Base-by-base conservation (phyloP, 345 rosid genomes). In the Salix arbutifolia region DNA sequence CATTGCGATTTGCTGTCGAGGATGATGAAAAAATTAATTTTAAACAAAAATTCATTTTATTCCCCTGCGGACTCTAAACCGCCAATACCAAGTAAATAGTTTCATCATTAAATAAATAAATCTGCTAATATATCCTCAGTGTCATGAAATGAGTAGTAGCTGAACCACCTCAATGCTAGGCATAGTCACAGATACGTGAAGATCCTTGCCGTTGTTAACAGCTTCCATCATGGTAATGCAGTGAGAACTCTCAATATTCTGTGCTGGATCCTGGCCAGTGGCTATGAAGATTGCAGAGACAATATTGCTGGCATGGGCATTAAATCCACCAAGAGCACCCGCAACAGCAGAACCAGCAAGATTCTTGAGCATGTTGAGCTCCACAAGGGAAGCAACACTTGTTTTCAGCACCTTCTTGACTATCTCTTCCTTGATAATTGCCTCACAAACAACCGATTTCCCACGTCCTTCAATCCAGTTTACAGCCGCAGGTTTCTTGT, bases 381-480 rank as follows among this genome's bases (percentile, higher is more conserved):
- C 96, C 9, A 88, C 93, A 21, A 93, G 82, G 38, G 96, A 78
- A 83, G 91, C 88, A 58, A 91, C 94, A 13, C 75, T 89, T 18
- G 94, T 91, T 79, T 93, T 93, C 77, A 93, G 74, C 12, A 91
- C 91, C 76, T 93, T 91, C 80, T 81, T 90, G 73, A 93, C 96
- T 5, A 88, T 87, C 67, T 91, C 97, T 76, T 88, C 97, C 79
- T 77, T 87, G 71, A 93, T 93, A 18, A 75, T 86, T 50, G 93
- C 97, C 94, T 93, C 97, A 4, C 97, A 93, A 14, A 93, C 94
- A 72, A 93, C 94, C 31, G 97, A 91, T 81, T 93, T 93, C 2
- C 97, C 97, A 23, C 96, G 91, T 67, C 98, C 98, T 80, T 92
- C 94, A n/a, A 94, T 92, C 97, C 97, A 94, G 80, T 94, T 94